Evolutionary conservation across 768 basidiomycete species (phyloP).

Genomic region (Suillus luteus): DNA sequence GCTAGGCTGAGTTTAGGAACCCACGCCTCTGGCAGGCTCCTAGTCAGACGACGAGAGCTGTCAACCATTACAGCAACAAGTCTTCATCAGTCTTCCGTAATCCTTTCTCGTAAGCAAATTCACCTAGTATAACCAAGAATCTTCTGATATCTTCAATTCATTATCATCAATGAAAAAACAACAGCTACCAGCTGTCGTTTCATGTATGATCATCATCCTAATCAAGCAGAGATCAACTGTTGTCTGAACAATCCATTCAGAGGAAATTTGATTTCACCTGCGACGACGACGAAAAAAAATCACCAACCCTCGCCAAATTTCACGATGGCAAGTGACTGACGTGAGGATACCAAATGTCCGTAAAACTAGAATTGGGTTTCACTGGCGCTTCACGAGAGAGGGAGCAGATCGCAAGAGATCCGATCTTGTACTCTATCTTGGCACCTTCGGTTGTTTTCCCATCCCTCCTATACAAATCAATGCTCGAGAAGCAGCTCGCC

Average conservation of each 20-base stretch:
- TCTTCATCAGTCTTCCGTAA: conserved; percentile 32
- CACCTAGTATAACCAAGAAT: conserved; percentile 23
- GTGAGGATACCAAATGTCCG: conserved; percentile 3
- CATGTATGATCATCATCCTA: neutral
- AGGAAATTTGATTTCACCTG: neutral
- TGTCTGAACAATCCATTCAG: neutral
- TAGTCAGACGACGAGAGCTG: conserved; percentile 32
- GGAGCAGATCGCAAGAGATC: conserved; percentile 34
- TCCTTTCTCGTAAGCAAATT: conserved; percentile 24
- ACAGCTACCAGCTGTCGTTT: neutral
- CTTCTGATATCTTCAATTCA: conserved; percentile 21
- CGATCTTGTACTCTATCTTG: conserved; percentile 22
- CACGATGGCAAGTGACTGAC: conserved; percentile 6
- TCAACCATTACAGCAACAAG: conserved; percentile 32
- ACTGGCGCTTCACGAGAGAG: conserved; percentile 17
- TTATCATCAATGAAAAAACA: conserved; percentile 33
- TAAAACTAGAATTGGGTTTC: conserved; percentile 12
- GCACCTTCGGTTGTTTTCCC: neutral
- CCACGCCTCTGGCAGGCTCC: conserved; percentile 34
- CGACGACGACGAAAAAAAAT: neutral
- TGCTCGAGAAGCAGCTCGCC: neutral
- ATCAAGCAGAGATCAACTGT: neutral
- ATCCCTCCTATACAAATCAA: neutral
- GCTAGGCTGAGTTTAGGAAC: conserved; percentile 27
- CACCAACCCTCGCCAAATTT: neutral